Base-by-base conservation (phyloP, 306 rosid genomes). In the Lagenaria siceraria region DNA sequence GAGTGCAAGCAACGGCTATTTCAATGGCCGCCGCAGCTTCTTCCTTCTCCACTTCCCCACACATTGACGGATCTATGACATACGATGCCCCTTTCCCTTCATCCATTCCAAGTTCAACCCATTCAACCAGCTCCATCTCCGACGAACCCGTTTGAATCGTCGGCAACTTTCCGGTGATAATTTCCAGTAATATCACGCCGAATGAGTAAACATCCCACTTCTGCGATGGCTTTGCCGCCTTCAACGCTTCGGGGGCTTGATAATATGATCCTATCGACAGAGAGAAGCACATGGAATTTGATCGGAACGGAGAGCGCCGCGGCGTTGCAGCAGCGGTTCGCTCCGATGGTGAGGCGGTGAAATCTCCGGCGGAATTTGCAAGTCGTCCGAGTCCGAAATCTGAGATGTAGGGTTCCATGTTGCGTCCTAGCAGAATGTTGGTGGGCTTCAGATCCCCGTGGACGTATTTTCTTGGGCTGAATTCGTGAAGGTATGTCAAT, bases 331-430 rank as follows among this genome's bases (percentile, higher is more conserved):
- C 19, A 19, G 53, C 2, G 74, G 53, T 38, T 66, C 4, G 48
- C 6, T 52, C 77, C 31, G 77, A 74, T 4, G 54, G 35, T 92
- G 82, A 13, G 36, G 21, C 11, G 21, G 38, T 70, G 21, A 25
- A 18, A 31, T 90, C 92, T 40, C 97, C 98, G 1, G 96, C 95
- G 25, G 90, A 86, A 76, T 86, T 90, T 63, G 98, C 93, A 8
- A 94, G 96, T 40, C 96, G 92, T 24, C 94, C 97, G 0, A 94
- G 95, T 81, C 98, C 98, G n/a, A 94, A 94, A 87, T 91, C 97
- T 40, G 97, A 89, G 80, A 94, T 90, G 64, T 77, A 85, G 15
- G 98, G 90, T 73, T 88, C 92, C 98, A 90, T 87, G 85, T 83
- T 85, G 42, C 83, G 87, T 72, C 89, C 98, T 76, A 94, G 91